phyloP scores from a whole-genome alignment of 257 asterid species.

The Jaltomata sinuosa region DNA sequence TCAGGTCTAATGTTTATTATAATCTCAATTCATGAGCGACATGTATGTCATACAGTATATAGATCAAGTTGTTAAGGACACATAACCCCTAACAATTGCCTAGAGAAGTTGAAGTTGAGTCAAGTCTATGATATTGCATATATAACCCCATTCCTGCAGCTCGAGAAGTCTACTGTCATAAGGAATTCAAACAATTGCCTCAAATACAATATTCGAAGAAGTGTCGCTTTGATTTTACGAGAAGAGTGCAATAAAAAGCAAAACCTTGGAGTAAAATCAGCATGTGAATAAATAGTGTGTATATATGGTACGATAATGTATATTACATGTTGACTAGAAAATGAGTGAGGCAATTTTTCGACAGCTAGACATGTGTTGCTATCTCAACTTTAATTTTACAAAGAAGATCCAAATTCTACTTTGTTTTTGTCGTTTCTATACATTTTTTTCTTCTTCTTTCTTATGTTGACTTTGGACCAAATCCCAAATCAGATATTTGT shows the following conservation, averaged over 20 bases:
- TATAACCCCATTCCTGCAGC: too few species aligned
- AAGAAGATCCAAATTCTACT: neutral
- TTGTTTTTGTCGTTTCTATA: neutral
- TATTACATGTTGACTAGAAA: neutral
- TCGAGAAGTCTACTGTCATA: too few species aligned
- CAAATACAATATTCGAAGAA: too few species aligned
- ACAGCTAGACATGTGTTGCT: neutral
- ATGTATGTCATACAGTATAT: neutral
- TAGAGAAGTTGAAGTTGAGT: too few species aligned
- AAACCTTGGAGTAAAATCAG: neutral
- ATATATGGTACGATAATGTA: neutral
- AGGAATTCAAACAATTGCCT: too few species aligned
- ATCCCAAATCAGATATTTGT: slow-evolving; percentile 78
- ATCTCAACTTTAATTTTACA: neutral
- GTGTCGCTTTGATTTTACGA: too few species aligned
- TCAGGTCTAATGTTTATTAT: neutral
- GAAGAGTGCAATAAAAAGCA: neutral
- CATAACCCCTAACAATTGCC: too few species aligned
- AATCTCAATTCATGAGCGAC: neutral
- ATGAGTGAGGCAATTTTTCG: neutral
- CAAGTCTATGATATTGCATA: too few species aligned
- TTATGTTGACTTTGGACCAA: slow-evolving; percentile 83
- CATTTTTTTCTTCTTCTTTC: slow-evolving; percentile 29
- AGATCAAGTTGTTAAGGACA: neutral
- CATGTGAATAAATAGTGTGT: neutral